Evolutionary conservation across 106 monocot genomes (phyloP).

Genomic region (Platanthera zijinensis): DNA sequence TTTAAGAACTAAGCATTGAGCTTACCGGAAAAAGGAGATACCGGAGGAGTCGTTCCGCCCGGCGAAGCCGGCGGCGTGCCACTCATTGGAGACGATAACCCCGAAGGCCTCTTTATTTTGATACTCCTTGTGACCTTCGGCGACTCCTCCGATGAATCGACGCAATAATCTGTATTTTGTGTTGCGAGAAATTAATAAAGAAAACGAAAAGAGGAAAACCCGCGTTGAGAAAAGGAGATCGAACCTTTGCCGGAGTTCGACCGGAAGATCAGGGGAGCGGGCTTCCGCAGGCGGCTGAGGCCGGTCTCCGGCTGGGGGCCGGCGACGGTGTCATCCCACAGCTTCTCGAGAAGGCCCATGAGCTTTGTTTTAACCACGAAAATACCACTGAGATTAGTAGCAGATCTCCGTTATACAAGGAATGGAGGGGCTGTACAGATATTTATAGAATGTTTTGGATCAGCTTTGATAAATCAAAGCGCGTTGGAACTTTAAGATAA

Average conservation of each 20-base stretch:
- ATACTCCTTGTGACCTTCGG: conserved; percentile 82
- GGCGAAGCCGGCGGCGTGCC: conserved; percentile 67
- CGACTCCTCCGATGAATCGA: conserved; percentile 25
- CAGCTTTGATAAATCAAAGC: too few relatives aligned
- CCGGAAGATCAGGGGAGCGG: conserved; percentile 23
- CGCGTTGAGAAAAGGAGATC: background rate
- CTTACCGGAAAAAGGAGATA: conserved; percentile 82
- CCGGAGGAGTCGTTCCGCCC: conserved; percentile 63
- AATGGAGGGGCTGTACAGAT: too few relatives aligned
- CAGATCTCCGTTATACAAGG: too few relatives aligned
- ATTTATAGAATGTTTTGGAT: too few relatives aligned
- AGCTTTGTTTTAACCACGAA: background rate
- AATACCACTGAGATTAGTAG: background rate
- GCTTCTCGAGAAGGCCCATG: conserved; percentile 67
- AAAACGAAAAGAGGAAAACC: background rate
- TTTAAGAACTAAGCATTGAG: background rate
- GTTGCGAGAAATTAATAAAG: background rate
- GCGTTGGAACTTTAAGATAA: too few relatives aligned
- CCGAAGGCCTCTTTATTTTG: conserved; percentile 79
- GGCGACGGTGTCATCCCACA: conserved; percentile 78
- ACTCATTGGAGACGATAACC: conserved; percentile 43
- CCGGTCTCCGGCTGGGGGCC: conserved; percentile 57
- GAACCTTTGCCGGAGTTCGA: conserved; percentile 31
- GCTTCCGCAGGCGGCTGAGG: conserved; percentile 47
- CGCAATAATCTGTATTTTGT: background rate